Percentiles rank a stretch among this genome's conserved stretches.
Evolutionary conservation across 495 filamentous ascomycete species (phyloP).

Genomic region (Neurospora intermedia): DNA sequence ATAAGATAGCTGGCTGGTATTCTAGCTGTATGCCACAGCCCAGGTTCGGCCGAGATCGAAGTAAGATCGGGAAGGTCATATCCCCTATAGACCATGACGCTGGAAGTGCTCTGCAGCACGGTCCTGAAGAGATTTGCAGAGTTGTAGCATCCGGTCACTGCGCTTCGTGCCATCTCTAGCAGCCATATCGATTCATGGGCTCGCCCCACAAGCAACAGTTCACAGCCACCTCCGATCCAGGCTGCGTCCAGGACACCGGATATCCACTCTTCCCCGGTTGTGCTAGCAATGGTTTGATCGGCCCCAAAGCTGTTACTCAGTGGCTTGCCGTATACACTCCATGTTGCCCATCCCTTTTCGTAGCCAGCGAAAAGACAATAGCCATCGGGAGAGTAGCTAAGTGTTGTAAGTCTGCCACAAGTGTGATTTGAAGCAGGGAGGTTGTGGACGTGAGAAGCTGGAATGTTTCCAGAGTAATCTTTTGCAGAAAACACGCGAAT

Average conservation of each 20-base stretch:
- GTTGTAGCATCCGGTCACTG: slow-evolving; percentile 80
- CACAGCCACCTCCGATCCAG: slow-evolving; percentile 82
- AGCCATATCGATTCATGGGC: slow-evolving; percentile 73
- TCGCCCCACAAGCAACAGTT: slow-evolving; percentile 61
- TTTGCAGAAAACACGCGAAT: slow-evolving; percentile 80
- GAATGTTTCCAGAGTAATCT: slow-evolving; percentile 89
- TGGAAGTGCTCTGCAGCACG: slow-evolving; percentile 75
- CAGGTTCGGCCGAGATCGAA: slow-evolving; percentile 83
- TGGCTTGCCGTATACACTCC: slow-evolving; percentile 93
- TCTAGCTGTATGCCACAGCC: slow-evolving; percentile 84
- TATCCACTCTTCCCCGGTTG: slow-evolving; percentile 70
- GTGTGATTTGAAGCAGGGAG: slow-evolving; percentile 50
- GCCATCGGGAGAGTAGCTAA: slow-evolving; percentile 89
- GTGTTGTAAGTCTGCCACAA: slow-evolving; percentile 58
- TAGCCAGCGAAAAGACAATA: slow-evolving; percentile 95
- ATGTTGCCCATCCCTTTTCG: slow-evolving; percentile 85
- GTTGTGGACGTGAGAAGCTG: slow-evolving; percentile 70
- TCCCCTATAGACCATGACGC: slow-evolving; percentile 82
- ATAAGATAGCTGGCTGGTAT: slow-evolving; percentile 76
- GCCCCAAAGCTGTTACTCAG: slow-evolving; percentile 69
- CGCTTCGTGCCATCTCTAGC: slow-evolving; percentile 84
- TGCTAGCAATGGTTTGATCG: slow-evolving; percentile 49
- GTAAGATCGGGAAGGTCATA: slow-evolving; percentile 84
- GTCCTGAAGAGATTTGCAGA: slow-evolving; percentile 81
- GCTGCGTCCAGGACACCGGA: slow-evolving; percentile 59